phyloP scores from a whole-genome alignment of 345 rosid genomes.

The Noccaea bulbosa region DNA sequence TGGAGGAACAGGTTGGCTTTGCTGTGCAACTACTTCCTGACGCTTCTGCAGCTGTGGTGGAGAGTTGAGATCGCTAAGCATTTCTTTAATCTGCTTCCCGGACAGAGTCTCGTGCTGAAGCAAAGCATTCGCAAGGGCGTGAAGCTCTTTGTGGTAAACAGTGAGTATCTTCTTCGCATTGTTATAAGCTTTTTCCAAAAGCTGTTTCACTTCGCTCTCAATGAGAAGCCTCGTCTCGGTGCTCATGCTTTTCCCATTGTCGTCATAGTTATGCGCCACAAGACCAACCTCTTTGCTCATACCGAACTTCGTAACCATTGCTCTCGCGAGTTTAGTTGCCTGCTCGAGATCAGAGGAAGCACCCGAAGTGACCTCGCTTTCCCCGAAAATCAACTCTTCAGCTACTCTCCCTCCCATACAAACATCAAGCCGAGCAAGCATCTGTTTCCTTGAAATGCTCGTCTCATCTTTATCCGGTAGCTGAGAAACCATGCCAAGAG shows the following conservation, averaged over 20 bases:
- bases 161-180: conserved; percentile 86
- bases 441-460: conserved; percentile 76
- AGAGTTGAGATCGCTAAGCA: conserved; percentile 70
- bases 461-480: conserved; percentile 88
- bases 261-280: conserved; percentile 74
- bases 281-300: conserved; percentile 93
- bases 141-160: conserved; percentile 72
- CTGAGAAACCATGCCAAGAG: conserved; percentile 95
- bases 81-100: conserved; percentile 75
- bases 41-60: conserved; percentile 60
- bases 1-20: conserved; percentile 72
- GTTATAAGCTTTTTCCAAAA: conserved; percentile 80
- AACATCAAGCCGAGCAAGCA: conserved; percentile 95
- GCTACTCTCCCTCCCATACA: conserved; percentile 98
- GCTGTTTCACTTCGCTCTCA: conserved; percentile 75
- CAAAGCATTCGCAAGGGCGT: conserved; percentile 83
- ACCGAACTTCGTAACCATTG: conserved; percentile 89
- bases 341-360: conserved; percentile 84
- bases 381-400: conserved; percentile 94
- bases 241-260: conserved; percentile 97
- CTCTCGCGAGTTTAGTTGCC: conserved; percentile 83
- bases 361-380: conserved; percentile 85
- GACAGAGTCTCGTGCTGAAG: conserved; percentile 79
- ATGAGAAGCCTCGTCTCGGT: conserved; percentile 91
- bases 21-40: conserved; percentile 58